These are phyloP conservation scores for Decorospora gaudefroyi DNA, from an alignment of 2,329 filamentous ascomycete genomes.

Conservation along the genomic window DNA sequence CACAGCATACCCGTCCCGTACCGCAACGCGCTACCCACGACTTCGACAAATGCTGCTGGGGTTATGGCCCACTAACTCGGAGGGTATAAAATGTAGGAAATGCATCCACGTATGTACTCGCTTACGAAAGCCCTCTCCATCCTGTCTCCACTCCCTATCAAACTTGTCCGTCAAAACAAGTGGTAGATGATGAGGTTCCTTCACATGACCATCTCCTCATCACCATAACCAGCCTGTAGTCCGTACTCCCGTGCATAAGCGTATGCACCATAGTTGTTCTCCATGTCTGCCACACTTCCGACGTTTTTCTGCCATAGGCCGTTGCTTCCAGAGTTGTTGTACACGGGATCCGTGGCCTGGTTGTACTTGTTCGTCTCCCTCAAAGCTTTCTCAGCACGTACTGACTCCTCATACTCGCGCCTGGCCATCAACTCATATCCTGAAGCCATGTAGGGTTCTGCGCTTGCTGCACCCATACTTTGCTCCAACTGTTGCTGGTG, in stretches of 20 bases:
- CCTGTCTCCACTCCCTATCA: no score
- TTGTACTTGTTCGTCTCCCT: slow-evolving; percentile 54
- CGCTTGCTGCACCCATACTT: slow-evolving; percentile 43
- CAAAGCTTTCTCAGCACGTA: slow-evolving; percentile 33
- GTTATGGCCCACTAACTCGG: no score
- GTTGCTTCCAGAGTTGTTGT: slow-evolving; percentile 51
- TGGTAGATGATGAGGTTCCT: no score
- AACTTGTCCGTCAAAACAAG: no score
- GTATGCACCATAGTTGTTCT: slow-evolving; percentile 69
- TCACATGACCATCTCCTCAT: slow-evolving; percentile 51
- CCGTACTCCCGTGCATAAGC: slow-evolving; percentile 59
- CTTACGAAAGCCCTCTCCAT: no score
- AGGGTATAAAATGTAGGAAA: no score
- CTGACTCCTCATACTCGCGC: slow-evolving; percentile 64
- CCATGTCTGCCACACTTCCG: slow-evolving; percentile 58
- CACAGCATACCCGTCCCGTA: no score
- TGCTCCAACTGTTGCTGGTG: slow-evolving; percentile 38
- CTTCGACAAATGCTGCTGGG: no score
- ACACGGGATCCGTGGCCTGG: slow-evolving; percentile 70
- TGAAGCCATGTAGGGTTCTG: slow-evolving; percentile 81
- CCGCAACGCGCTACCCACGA: no score
- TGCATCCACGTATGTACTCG: no score
- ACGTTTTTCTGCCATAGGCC: slow-evolving; percentile 56
- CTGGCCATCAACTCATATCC: slow-evolving; percentile 75
- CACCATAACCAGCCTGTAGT: slow-evolving; percentile 41